Evolutionary conservation across 352 stramenopile genomes (phyloP).

Genomic region (Phytophthora macrochlamydospora): DNA sequence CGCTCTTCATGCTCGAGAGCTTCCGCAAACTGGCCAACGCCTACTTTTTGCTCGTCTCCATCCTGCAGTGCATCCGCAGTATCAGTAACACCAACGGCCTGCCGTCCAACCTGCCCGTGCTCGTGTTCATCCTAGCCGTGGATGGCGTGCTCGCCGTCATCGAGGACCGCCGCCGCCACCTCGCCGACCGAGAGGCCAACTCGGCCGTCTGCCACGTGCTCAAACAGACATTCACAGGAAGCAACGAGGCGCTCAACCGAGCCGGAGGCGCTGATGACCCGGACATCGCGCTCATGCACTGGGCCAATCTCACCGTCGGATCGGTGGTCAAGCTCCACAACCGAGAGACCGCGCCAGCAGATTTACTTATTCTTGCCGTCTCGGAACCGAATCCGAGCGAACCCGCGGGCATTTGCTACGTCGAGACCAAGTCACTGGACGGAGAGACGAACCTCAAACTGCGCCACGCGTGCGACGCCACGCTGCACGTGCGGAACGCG

Average conservation of each 20-base stretch:
- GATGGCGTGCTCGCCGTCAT: constrained; percentile 85
- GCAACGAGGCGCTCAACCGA: constrained; percentile 25
- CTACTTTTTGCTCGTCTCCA: constrained; percentile 93
- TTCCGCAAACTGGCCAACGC: constrained; percentile 91
- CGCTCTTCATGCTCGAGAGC: constrained; percentile 87
- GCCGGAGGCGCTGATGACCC: constrained; percentile 40
- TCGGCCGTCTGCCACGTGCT: constrained; percentile 68
- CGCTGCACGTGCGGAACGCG: constrained; percentile 45
- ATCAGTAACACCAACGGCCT: constrained; percentile 88
- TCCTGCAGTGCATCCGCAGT: constrained; percentile 74
- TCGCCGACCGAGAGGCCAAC: constrained; percentile 86
- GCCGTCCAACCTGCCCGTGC: constrained; percentile 81
- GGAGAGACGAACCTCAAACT: constrained; percentile 93
- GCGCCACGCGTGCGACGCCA: constrained; percentile 68
- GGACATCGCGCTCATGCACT: constrained; percentile 62
- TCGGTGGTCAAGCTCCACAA: constrained; percentile 84
- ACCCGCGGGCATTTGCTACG: constrained; percentile 82
- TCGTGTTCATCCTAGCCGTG: constrained; percentile 90
- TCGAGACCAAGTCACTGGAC: constrained; percentile 90
- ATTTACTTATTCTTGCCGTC: constrained; percentile 85
- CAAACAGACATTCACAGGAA: constrained; percentile 50
- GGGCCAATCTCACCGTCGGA: constrained; percentile 81
- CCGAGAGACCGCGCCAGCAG: constrained; percentile 79
- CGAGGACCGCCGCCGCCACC: constrained; percentile 82
- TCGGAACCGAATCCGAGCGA: constrained; percentile 66